Evolutionary conservation across 1,139 yeast species (phyloP).

Genomic region (Komagataea norvegica): DNA sequence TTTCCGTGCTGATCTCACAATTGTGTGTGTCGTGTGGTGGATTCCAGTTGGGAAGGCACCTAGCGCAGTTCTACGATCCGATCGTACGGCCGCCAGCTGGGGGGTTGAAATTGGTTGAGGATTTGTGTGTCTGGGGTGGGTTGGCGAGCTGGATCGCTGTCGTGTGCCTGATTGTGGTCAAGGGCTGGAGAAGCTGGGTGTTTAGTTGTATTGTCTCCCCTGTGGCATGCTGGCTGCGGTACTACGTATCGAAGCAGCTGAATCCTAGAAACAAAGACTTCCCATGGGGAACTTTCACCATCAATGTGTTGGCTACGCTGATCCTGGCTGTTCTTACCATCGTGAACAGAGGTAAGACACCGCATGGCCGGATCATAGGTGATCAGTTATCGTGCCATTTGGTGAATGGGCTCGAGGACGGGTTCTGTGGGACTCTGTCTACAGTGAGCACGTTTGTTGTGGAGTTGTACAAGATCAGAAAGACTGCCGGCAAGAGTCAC

Average conservation of each 20-base stretch:
- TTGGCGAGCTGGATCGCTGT: slow-evolving; percentile 37
- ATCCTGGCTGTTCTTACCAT: slow-evolving; percentile 53
- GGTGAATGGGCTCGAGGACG: slow-evolving; percentile 54
- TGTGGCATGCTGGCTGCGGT: slow-evolving; percentile 59
- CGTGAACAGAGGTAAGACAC: slow-evolving; percentile 42
- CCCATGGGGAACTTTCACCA: slow-evolving; percentile 72
- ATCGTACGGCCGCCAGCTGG: too few relatives aligned
- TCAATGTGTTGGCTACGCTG: slow-evolving; percentile 56
- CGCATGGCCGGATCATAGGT: slow-evolving; percentile 29
- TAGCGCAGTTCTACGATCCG: slow-evolving; percentile 28
- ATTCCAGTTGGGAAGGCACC: slow-evolving; percentile 39
- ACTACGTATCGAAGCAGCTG: slow-evolving; percentile 44
- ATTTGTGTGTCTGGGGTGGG: slow-evolving; percentile 31
- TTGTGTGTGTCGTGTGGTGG: slow-evolving; percentile 39
- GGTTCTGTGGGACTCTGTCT: slow-evolving; percentile 74
- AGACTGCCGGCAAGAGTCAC: slow-evolving; percentile 30
- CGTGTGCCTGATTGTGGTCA: slow-evolving; percentile 38
- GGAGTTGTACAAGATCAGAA: slow-evolving; percentile 47
- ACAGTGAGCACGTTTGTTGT: slow-evolving; percentile 75
- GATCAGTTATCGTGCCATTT: slow-evolving; percentile 44
- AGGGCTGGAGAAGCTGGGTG: slow-evolving; percentile 60
- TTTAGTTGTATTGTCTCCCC: slow-evolving; percentile 59
- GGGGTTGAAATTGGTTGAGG: slow-evolving; percentile 12
- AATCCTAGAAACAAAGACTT: slow-evolving; percentile 41
- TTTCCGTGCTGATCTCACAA: slow-evolving; percentile 37